These are phyloP conservation scores for Yarrowia galli DNA, from an alignment of 1,139 yeast species.

Conservation along the genomic window DNA sequence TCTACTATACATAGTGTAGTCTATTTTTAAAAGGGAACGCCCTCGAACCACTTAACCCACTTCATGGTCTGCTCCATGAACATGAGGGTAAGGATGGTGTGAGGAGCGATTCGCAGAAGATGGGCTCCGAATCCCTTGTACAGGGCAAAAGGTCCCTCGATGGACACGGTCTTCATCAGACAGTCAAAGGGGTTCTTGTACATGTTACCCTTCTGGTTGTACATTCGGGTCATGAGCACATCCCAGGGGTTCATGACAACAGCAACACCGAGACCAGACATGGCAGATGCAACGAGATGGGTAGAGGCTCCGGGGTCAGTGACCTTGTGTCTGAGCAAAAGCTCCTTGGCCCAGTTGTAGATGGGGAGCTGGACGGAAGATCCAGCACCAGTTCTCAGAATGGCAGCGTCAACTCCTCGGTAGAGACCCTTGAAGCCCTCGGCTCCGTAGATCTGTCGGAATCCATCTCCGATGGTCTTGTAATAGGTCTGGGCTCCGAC, in stretches of 20 bases:
- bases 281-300: constrained; percentile 77
- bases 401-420: constrained; percentile 94
- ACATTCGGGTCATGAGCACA: constrained; percentile 90
- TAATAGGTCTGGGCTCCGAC: constrained; percentile 95
- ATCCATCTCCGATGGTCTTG: constrained; percentile 70
- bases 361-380: constrained; percentile 96
- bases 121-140: constrained; percentile 97
- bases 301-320: constrained; percentile 69
- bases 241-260: constrained; percentile 98
- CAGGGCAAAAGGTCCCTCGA: constrained; percentile 87
- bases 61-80: constrained; percentile 96
- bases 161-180: constrained; percentile 74
- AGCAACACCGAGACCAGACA: constrained; percentile 91
- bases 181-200: constrained; percentile 91
- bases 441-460: constrained; percentile 62
- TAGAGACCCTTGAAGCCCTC: constrained; percentile 84
- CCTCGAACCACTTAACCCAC: constrained; percentile 54
- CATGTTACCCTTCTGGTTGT: constrained; percentile 84
- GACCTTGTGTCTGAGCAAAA: constrained; percentile 59
- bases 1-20: constrained; percentile 7
- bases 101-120: constrained; percentile 90
- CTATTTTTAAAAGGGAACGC: constrained; percentile 47
- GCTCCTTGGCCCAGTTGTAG: constrained; percentile 76
- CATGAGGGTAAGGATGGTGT: constrained; percentile 85
- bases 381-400: constrained; percentile 93